Percentiles rank a stretch among this genome's conserved stretches.
Conservation (phyloP, 306 rosid species). For the Chamaecrista fasciculata region DNA sequence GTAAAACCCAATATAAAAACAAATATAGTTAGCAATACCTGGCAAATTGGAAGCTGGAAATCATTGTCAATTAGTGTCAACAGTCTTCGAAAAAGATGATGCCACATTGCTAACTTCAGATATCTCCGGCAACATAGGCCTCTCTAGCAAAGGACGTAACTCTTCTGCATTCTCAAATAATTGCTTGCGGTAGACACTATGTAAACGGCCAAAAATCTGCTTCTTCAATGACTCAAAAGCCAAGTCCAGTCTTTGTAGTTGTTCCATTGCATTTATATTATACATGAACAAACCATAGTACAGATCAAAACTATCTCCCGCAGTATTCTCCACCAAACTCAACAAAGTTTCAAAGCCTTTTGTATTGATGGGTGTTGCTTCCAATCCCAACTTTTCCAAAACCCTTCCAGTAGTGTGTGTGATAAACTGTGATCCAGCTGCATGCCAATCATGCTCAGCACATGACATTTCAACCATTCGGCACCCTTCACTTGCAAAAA, state of each 20-base stretch:
- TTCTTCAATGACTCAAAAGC: constrained; percentile 71
- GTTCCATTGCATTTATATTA: constrained; percentile 80
- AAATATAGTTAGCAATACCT: constrained; percentile 6
- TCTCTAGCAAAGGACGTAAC: constrained; percentile 27
- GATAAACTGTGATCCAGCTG: constrained; percentile 88
- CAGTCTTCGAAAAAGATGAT: constrained; percentile 34
- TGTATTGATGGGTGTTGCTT: constrained; percentile 74
- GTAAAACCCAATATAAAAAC: background rate
- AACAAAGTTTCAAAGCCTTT: constrained; percentile 76
- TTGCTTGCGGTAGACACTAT: constrained; percentile 52
- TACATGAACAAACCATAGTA: constrained; percentile 88
- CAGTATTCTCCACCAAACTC: constrained; percentile 74
- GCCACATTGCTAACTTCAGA: constrained; percentile 32
- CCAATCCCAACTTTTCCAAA: constrained; percentile 61
- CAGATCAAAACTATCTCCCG: constrained; percentile 83
- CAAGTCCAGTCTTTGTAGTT: constrained; percentile 60
- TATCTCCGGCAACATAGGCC: constrained; percentile 33
- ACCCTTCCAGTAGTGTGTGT: constrained; percentile 84
- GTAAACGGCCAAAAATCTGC: constrained; percentile 74
- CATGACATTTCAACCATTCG: constrained; percentile 93
- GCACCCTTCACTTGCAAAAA: constrained; percentile 75
- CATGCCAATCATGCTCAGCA: constrained; percentile 79
- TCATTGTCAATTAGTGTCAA: constrained; percentile 32
- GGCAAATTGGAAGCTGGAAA: constrained; percentile 26
- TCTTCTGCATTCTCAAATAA: constrained; percentile 47